Evolutionary conservation across 1,284 basidiomycete genomes (phyloP).

Genomic region (Anthracocystis setariae): DNA sequence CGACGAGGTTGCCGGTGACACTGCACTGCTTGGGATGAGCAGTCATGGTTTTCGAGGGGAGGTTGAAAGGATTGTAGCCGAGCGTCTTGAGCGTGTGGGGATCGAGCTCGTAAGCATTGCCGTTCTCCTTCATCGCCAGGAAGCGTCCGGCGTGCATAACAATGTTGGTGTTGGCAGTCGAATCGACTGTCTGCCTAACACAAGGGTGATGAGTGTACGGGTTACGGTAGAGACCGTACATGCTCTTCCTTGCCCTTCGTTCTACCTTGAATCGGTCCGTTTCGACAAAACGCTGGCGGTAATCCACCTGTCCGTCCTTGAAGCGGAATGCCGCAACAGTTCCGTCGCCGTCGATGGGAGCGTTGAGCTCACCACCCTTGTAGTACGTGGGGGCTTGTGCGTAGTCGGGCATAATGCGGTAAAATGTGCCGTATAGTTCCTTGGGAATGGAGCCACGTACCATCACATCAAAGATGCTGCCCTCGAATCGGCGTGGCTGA

Average conservation of each 20-base stretch:
- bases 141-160: constrained; percentile 40
- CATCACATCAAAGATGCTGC: constrained; percentile 35
- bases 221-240: constrained; percentile 42
- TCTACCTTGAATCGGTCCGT: constrained; percentile 43
- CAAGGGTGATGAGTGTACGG: constrained; percentile 41
- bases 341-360: constrained; percentile 42
- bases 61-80: constrained; percentile 45
- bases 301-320: constrained; percentile 37
- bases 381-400: constrained; percentile 25
- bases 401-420: constrained; percentile 47
- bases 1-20: constrained; percentile 38
- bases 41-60: constrained; percentile 39
- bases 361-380: constrained; percentile 30
- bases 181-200: constrained; percentile 32
- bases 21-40: constrained; percentile 44
- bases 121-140: constrained; percentile 46
- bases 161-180: constrained; percentile 42
- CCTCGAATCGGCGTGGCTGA: constrained; percentile 34
- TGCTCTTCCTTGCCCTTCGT: constrained; percentile 25
- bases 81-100: constrained; percentile 45
- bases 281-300: constrained; percentile 32
- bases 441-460: constrained; percentile 25
- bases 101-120: constrained; percentile 37
- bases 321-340: constrained; percentile 40
- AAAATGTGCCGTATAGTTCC: constrained; percentile 38